Conservation (phyloP, 306 rosid species). For the Acacia melanoxylon region DNA sequence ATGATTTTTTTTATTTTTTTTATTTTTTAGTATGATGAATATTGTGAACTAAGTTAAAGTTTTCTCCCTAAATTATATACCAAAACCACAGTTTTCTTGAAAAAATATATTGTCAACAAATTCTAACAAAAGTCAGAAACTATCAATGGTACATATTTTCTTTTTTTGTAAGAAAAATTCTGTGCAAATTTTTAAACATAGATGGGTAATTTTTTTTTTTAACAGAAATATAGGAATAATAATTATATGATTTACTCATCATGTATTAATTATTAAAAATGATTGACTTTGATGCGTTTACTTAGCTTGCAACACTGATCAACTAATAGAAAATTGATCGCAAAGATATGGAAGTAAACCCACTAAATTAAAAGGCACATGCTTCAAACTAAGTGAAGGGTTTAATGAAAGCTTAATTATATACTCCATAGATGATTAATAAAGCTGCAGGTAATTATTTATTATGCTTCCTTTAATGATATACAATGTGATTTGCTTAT, state of each 20-base stretch:
- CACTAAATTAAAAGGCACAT: not conserved
- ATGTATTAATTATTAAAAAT: not conserved
- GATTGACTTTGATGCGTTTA: conserved; percentile 1
- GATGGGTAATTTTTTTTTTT: not conserved
- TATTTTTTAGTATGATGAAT: too few relatives aligned
- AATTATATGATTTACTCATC: not conserved
- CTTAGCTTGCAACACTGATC: not conserved
- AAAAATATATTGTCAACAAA: too few relatives aligned
- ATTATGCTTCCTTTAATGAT: not conserved
- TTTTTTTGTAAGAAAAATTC: too few relatives aligned
- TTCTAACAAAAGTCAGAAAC: not conserved
- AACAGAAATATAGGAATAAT: not conserved
- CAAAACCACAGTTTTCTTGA: too few relatives aligned
- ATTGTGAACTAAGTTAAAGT: too few relatives aligned
- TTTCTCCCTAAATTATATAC: too few relatives aligned
- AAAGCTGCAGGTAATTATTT: not conserved
- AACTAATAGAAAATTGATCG: not conserved
- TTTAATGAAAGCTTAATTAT: not conserved
- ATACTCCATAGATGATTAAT: not conserved
- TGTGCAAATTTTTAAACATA: not conserved
- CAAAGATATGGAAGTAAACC: not conserved
- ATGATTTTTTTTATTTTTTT: too few relatives aligned
- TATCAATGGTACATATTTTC: not conserved
- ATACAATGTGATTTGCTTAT: not conserved
- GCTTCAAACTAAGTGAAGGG: not conserved